Base-by-base conservation (phyloP, 306 rosid species). In the Vachellia collinsii region DNA sequence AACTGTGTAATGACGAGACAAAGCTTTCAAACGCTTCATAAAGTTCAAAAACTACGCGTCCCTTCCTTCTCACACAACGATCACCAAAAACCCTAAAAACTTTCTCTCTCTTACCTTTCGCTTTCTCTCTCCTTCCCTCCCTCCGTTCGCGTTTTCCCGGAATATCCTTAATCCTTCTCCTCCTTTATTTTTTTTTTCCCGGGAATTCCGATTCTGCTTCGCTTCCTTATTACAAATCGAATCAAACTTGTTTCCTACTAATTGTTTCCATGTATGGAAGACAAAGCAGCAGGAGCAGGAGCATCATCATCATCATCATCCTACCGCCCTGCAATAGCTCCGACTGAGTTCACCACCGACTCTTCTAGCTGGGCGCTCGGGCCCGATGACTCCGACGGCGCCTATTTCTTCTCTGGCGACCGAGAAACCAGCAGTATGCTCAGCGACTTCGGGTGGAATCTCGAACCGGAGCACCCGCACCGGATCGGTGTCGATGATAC, bases 401-500 rank as follows among this genome's bases (percentile, higher is more conserved):
- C 42, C 50, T 86, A 83, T 83, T 76, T 86, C 84, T 87, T 91
- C 84, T 1, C 88, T 56, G 83, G 62, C 25, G 87, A 76, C 4
- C 77, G 87, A 37, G 91, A 89, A 6, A 72, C 74, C 83, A 76
- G 77, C 82, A 80, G 53, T 78, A 82, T 92, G 54, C 89, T 92
- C 72, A 56, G 87, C 53, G 92, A 95, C 14, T 89, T 93, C 86
- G 96, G 97, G 0, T 93, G 97, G 98, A 88, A 83, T 80, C 72
- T 88, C 42, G 84, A 73, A 19, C 83, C 87, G 19, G 88, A 82
- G 3, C 85, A 74, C 3, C 63, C 22, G 70, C 81, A 75, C 79
- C 84, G 71, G 91, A 84, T 81, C 88, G 81, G 78, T 19, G 29
- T 80, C 14, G 89, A 59, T 8, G 79, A 79, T 3, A 72, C 61